These are phyloP conservation scores for Scheffersomyces amazonensis DNA, from an alignment of 805 yeast genomes.

Conservation along the genomic window DNA sequence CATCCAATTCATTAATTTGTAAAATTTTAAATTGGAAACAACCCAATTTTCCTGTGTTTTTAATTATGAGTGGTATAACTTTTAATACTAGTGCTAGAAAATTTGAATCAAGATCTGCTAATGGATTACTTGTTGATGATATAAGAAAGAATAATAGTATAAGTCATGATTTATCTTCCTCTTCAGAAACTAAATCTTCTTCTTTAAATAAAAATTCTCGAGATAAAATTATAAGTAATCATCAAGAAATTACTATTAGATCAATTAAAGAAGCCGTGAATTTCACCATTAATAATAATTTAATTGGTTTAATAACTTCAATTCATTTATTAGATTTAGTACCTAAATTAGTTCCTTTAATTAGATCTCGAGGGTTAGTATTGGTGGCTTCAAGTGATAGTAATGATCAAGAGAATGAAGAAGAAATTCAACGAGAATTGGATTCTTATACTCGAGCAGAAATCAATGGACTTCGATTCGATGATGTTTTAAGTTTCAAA, in stretches of 20 bases:
- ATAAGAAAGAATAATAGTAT: neutral
- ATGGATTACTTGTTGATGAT: conserved; percentile 35
- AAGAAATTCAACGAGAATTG: conserved; percentile 25
- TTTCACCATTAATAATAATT: conserved; percentile 77
- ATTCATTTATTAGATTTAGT: conserved; percentile 66
- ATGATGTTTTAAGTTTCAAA: conserved; percentile 63
- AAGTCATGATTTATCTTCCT: neutral
- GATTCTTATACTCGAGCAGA: conserved; percentile 41
- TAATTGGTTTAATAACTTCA: conserved; percentile 81
- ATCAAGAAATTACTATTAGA: conserved; percentile 47
- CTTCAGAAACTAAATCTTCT: neutral
- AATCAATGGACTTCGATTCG: conserved; percentile 66
- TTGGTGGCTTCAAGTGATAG: conserved; percentile 65
- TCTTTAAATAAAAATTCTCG: conserved; percentile 6
- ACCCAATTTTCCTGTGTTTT: conserved; percentile 94
- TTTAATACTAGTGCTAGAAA: conserved; percentile 19
- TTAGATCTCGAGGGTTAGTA: conserved; percentile 77
- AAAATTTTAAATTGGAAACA: conserved; percentile 97
- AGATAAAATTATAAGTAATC: conserved; percentile 20
- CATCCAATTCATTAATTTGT: conserved; percentile 86
- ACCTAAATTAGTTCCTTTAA: conserved; percentile 70
- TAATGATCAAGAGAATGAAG: conserved; percentile 17
- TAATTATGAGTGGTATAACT: conserved; percentile 69
- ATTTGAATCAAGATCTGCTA: conserved; percentile 40
- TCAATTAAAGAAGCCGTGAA: conserved; percentile 79